Evolutionary conservation across 225 moss, liverwort and hornwort genomes (phyloP).

Genomic region (Ulota crispa): DNA sequence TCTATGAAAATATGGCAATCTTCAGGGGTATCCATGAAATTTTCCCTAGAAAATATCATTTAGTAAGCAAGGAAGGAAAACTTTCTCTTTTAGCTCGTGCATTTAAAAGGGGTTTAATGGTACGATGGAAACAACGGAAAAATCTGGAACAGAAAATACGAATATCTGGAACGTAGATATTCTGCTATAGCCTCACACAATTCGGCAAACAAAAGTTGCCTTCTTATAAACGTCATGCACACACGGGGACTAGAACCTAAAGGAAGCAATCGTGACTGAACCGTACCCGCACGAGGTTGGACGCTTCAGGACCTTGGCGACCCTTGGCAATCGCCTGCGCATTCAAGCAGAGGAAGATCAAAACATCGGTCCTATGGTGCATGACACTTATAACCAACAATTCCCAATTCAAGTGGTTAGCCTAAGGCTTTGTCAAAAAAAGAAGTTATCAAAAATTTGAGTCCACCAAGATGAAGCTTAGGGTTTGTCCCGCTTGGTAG

Average conservation of each 20-base stretch:
- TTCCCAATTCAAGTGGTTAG: too few relatives aligned
- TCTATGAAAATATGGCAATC: too few relatives aligned
- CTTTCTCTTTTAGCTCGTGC: neutral
- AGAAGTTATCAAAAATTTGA: too few relatives aligned
- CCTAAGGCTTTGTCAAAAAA: too few relatives aligned
- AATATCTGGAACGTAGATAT: neutral
- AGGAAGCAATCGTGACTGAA: neutral
- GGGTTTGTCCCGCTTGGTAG: too few relatives aligned
- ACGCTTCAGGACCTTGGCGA: slow-evolving; percentile 70
- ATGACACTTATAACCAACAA: too few relatives aligned
- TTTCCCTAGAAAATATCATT: neutral
- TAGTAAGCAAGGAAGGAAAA: neutral
- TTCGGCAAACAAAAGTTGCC: neutral
- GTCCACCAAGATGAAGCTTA: too few relatives aligned
- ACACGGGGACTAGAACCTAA: neutral
- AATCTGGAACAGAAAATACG: neutral
- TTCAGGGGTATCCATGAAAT: too few relatives aligned
- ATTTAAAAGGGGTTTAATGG: neutral
- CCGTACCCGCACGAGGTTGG: slow-evolving; percentile 68
- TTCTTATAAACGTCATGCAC: neutral
- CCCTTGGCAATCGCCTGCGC: slow-evolving; percentile 74
- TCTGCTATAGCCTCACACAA: neutral
- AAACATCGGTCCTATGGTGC: too few relatives aligned
- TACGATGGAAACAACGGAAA: neutral
- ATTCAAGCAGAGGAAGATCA: slow-evolving; percentile 11